Base-by-base conservation (phyloP, 2,329 filamentous ascomycete species). In the Meredithiella fracta region DNA sequence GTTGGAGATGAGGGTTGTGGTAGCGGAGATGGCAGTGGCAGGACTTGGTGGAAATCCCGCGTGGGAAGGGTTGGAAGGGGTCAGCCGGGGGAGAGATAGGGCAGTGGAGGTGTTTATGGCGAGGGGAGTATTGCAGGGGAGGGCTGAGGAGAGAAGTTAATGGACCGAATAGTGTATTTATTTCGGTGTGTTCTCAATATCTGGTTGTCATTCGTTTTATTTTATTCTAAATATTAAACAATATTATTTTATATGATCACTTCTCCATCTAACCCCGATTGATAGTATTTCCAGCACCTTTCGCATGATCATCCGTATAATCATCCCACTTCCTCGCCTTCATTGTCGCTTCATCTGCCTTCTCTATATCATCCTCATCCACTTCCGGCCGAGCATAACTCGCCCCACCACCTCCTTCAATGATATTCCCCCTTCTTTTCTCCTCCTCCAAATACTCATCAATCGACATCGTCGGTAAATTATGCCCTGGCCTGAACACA, bases 401-500 rank as follows among this genome's bases (percentile, higher is more conserved):
- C 61, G 83, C 79, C 63, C 86, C 85, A 17, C 90, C 90, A 29
- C 89, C 89, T 37, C 90, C 92, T 65, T 96, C 85, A 56, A 97
- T 86, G 58, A 98, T 90, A 20, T 87, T 87, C 15, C 92, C 92
- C 60, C 86, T 75, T 61, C 79, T 77, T 64, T 78, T 78, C 71
- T 97, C 92, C 68, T 97, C 91, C 54, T 94, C 92, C 15, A 98
- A 73, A 65, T 97, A 98, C 70, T 98, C 92, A 63, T 98, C 92
- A 60, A 98, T 96, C 1, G 81, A 86, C 92, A 98, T 97, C 2
- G 92, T 97, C 0, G 92, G 92, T 58, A 98, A 71, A 68, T 87
- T 96, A 67, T 98, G 92, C 6, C 92, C 88, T 0, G 88, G 80
- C 56, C 86, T 78, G 69, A 98, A 98, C 0, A 98, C 91, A 2